Percentiles rank a stretch among this genome's conserved stretches.
Conservation (phyloP, 805 yeast species). For the Ogataea haglerorum region DNA sequence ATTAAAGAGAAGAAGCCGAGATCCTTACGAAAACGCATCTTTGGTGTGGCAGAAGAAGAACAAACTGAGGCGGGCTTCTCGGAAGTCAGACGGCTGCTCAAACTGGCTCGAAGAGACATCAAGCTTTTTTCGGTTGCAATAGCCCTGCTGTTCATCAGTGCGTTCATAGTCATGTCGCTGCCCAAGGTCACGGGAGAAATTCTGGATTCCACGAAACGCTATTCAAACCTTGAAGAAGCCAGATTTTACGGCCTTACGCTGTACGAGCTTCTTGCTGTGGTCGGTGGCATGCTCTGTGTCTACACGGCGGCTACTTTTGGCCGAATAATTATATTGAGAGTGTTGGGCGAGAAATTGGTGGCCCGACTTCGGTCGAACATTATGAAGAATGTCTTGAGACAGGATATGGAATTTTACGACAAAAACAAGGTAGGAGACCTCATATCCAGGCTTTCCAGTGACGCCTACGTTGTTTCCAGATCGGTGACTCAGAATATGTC, state of each 20-base stretch:
- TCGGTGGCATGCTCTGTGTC: slow-evolving; percentile 59
- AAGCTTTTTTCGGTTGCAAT: slow-evolving; percentile 43
- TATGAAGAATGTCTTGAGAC: slow-evolving; percentile 72
- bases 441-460: slow-evolving; percentile 82
- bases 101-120: slow-evolving; percentile 44
- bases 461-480: slow-evolving; percentile 84
- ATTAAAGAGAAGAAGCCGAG: slow-evolving; percentile 1
- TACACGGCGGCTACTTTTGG: slow-evolving; percentile 83
- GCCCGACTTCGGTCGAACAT: slow-evolving; percentile 78
- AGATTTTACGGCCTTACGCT: slow-evolving; percentile 56
- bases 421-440: slow-evolving; percentile 89
- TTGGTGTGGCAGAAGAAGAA: slow-evolving; percentile 32
- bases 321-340: slow-evolving; percentile 67
- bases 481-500: slow-evolving; percentile 85
- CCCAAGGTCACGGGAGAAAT: slow-evolving; percentile 57
- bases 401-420: slow-evolving; percentile 88
- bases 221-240: slow-evolving; percentile 24
- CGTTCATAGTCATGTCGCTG: slow-evolving; percentile 48
- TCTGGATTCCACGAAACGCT: slow-evolving; percentile 45
- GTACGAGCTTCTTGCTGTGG: slow-evolving; percentile 54
- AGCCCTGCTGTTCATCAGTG: slow-evolving; percentile 43
- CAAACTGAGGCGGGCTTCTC: slow-evolving; percentile 33
- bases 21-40: slow-evolving; percentile 30
- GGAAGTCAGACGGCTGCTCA: slow-evolving; percentile 39
- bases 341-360: slow-evolving; percentile 83